Conservation (phyloP, 768 basidiomycete genomes). For the Daedaleopsis sinensis region DNA sequence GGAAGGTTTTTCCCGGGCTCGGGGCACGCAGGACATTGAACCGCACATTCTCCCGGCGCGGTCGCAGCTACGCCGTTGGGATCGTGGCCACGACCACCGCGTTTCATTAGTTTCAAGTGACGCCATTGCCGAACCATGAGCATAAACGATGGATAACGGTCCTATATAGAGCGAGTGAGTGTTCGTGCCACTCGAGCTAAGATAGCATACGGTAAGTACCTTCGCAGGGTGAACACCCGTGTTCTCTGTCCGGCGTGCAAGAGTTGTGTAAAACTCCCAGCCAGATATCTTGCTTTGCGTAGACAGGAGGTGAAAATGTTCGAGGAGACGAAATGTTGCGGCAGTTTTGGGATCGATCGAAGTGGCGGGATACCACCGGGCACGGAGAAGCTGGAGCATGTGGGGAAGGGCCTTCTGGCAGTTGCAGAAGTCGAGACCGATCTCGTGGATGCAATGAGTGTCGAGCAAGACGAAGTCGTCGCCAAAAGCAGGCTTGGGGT, state of each 20-base stretch:
- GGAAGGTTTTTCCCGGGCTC: conserved; percentile 25
- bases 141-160: conserved; percentile 20
- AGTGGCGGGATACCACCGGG: conserved; percentile 36
- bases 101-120: conserved; percentile 24
- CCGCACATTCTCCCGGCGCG: conserved; percentile 13
- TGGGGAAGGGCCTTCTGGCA: conserved; percentile 15
- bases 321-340: conserved; percentile 33
- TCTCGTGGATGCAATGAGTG: conserved; percentile 29
- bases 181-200: too few relatives aligned
- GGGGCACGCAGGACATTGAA: conserved; percentile 31
- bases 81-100: conserved; percentile 25
- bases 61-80: conserved; percentile 17
- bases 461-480: conserved; percentile 26
- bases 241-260: conserved; percentile 34
- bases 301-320: conserved; percentile 35
- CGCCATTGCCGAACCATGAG: conserved; percentile 22
- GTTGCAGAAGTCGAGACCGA: conserved; percentile 28
- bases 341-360: conserved; percentile 30
- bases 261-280: conserved; percentile 35
- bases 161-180: conserved; percentile 16
- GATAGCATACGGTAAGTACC: too few relatives aligned
- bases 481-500: neutral
- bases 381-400: conserved; percentile 33
- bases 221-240: too few relatives aligned
- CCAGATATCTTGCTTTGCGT: conserved; percentile 36